A percentile compares a stretch with the other conserved stretches of the same genome.
phyloP scores from a whole-genome alignment of 1,284 basidiomycete genomes.

The Fistulinella cinereoalba region DNA sequence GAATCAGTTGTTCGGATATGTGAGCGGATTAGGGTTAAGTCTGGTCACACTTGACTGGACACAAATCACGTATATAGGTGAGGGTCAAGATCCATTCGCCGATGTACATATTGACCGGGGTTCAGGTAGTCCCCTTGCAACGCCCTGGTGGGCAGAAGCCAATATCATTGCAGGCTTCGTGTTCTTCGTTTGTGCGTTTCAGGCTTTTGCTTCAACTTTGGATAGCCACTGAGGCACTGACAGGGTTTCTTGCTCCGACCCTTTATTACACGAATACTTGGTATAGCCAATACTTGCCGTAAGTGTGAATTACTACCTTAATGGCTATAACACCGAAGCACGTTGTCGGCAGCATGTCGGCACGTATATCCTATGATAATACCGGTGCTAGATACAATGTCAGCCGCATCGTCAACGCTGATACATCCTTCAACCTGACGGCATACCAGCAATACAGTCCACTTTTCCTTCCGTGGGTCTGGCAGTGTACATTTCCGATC shows the following conservation, averaged over 20 bases:
- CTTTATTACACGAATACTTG: slow-evolving; percentile 64
- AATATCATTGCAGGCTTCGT: slow-evolving; percentile 82
- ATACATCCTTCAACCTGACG: slow-evolving; percentile 55
- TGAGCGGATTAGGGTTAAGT: slow-evolving; percentile 71
- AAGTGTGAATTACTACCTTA: background rate
- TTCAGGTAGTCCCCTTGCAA: slow-evolving; percentile 51
- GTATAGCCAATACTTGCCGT: slow-evolving; percentile 58
- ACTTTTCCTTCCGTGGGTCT: slow-evolving; percentile 67
- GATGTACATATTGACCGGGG: background rate
- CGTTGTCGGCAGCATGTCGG: slow-evolving; percentile 42
- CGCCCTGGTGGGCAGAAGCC: slow-evolving; percentile 76
- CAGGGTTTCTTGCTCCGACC: slow-evolving; percentile 64
- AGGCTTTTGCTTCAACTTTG: background rate
- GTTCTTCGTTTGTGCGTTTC: slow-evolving; percentile 56
- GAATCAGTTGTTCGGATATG: slow-evolving; percentile 78
- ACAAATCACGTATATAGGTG: slow-evolving; percentile 49
- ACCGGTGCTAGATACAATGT: slow-evolving; percentile 69
- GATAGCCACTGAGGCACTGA: background rate
- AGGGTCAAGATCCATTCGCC: background rate
- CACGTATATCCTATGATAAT: slow-evolving; percentile 57
- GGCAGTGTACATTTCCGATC: background rate
- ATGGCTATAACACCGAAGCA: background rate
- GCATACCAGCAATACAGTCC: slow-evolving; percentile 82
- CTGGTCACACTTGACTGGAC: slow-evolving; percentile 70
- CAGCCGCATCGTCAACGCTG: slow-evolving; percentile 55